Conservation (phyloP, 805 yeast genomes). For the Zygotorulaspora chibaensis region DNA sequence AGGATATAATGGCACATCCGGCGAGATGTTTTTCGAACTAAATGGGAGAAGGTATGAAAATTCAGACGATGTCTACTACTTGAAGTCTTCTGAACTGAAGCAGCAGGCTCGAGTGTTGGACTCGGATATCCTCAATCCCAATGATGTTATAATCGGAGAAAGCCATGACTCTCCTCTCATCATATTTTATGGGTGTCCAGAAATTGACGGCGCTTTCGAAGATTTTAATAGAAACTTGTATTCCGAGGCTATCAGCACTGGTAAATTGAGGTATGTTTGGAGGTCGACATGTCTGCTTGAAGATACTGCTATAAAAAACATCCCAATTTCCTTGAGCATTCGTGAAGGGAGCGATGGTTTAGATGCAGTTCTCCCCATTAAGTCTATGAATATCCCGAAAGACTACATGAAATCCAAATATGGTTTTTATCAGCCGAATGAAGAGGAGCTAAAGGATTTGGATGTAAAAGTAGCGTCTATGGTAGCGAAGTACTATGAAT, state of each 20-base stretch:
- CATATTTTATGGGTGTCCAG: slow-evolving; percentile 64
- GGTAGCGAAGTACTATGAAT: slow-evolving; percentile 38
- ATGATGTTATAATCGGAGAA: slow-evolving; percentile 64
- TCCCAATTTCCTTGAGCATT: slow-evolving; percentile 29
- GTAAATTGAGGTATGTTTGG: slow-evolving; percentile 71
- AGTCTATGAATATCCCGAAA: slow-evolving; percentile 13
- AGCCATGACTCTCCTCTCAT: slow-evolving; percentile 48
- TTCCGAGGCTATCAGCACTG: slow-evolving; percentile 49
- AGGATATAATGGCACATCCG: slow-evolving; percentile 1
- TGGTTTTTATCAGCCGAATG: slow-evolving; percentile 14
- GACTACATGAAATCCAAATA: slow-evolving; percentile 39
- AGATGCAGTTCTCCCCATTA: slow-evolving; percentile 27
- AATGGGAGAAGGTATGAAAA: slow-evolving; percentile 47
- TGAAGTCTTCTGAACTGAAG: slow-evolving; percentile 49
- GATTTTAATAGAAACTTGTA: slow-evolving; percentile 55
- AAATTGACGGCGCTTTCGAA: slow-evolving; percentile 43
- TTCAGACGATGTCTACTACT: slow-evolving; percentile 71
- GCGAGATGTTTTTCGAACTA: slow-evolving; percentile 22
- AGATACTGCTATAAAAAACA: slow-evolving; percentile 22
- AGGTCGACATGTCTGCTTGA: slow-evolving; percentile 48
- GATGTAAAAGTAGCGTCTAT: slow-evolving; percentile 68
- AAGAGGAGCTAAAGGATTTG: slow-evolving; percentile 35
- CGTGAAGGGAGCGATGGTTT: slow-evolving; percentile 33
- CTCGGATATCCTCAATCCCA: slow-evolving; percentile 32
- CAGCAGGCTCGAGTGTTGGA: slow-evolving; percentile 21